Conservation (phyloP, 176 grass and related monocot genomes). For the Musa beccarii region DNA sequence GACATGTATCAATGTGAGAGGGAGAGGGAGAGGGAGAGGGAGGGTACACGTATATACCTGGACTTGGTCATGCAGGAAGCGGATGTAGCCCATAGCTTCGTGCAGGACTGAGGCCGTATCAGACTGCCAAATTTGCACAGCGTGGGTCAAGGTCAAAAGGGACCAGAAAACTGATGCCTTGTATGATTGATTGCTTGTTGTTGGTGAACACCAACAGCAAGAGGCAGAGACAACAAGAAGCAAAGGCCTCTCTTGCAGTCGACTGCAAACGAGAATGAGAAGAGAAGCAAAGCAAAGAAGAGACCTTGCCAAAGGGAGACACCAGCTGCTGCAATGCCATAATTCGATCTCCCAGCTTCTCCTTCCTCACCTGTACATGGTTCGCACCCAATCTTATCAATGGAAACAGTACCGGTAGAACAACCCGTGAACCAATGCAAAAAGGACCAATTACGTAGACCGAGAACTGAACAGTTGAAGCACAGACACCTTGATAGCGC, state of each 20-base stretch:
- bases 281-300: neutral
- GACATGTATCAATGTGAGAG: neutral
- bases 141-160: neutral
- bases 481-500: neutral
- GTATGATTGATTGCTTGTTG: neutral
- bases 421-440: neutral
- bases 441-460: neutral
- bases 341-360: conserved; percentile 39
- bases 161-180: neutral
- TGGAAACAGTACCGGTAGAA: neutral
- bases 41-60: neutral
- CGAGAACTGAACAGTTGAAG: neutral
- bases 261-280: conserved; percentile 8
- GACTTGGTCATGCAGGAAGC: conserved; percentile 15
- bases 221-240: neutral
- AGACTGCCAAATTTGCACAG: neutral
- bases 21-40: neutral
- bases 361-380: conserved; percentile 27
- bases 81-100: conserved; percentile 12
- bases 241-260: too few relatives aligned
- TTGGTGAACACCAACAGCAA: neutral
- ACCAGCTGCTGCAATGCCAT: conserved; percentile 34
- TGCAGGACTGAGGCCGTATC: conserved; percentile 13
- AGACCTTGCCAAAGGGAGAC: conserved; percentile 41
- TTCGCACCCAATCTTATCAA: neutral